phyloP scores from a whole-genome alignment of 2,329 filamentous ascomycete genomes.

The Aspergillus ochraceus region DNA sequence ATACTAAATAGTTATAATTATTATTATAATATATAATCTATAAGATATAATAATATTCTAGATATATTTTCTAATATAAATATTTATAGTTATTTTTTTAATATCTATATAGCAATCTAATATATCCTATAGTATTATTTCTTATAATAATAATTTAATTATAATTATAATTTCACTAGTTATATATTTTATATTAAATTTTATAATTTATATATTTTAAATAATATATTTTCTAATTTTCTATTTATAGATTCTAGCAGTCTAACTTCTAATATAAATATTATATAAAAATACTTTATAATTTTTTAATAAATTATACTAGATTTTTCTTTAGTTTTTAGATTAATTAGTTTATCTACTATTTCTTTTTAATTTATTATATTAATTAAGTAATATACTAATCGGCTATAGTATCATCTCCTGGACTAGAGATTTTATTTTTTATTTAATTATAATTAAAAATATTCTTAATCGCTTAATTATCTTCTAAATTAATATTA shows the following conservation, averaged over 20 bases:
- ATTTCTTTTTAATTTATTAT: too few relatives aligned
- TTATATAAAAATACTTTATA: too few relatives aligned
- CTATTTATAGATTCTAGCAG: too few relatives aligned
- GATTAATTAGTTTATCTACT: neutral
- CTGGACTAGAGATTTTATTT: neutral
- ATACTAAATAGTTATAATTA: too few relatives aligned
- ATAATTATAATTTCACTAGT: neutral
- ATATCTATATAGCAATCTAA: neutral
- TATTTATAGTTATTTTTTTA: neutral
- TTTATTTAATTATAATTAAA: neutral
- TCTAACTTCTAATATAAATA: too few relatives aligned
- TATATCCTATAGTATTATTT: neutral
- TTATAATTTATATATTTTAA: too few relatives aligned
- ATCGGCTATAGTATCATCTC: neutral
- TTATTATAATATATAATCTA: neutral
- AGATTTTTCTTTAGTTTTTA: neutral
- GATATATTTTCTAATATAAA: too few relatives aligned
- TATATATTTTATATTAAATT: too few relatives aligned
- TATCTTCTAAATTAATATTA: neutral
- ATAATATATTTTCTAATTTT: too few relatives aligned
- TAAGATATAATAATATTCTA: neutral
- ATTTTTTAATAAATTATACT: neutral
- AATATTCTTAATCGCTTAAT: neutral
- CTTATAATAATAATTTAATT: neutral
- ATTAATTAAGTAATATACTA: too few relatives aligned